These are phyloP conservation scores for Cordyceps tenuipes DNA, from an alignment of 2,329 filamentous ascomycete species.

Conservation along the genomic window DNA sequence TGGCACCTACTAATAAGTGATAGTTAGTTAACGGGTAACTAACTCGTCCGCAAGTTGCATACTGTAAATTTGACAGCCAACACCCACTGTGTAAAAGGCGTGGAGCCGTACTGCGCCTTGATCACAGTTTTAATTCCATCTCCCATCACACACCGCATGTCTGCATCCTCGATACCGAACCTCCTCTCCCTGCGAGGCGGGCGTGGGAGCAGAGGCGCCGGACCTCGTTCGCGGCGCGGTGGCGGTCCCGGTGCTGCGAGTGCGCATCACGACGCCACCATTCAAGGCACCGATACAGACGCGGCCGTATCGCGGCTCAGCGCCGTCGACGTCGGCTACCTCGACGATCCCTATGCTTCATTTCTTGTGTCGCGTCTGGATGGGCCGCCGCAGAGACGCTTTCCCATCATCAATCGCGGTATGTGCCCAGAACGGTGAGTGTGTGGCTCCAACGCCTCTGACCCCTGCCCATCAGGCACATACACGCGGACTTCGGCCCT, in stretches of 20 bases:
- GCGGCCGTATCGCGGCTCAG: slow-evolving; percentile 83
- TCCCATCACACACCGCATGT: slow-evolving; percentile 41
- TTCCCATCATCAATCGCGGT: slow-evolving; percentile 95
- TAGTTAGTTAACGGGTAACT: no score
- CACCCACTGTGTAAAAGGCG: not conserved
- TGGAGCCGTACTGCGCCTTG: not conserved
- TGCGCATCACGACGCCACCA: slow-evolving; percentile 56
- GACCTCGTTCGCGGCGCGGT: slow-evolving; percentile 26
- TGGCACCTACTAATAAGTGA: no score
- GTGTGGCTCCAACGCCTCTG: not conserved
- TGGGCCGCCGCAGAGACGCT: slow-evolving; percentile 49
- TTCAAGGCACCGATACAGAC: slow-evolving; percentile 88
- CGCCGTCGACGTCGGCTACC: slow-evolving; percentile 76
- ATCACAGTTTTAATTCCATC: not conserved
- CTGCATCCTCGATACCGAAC: slow-evolving; percentile 70
- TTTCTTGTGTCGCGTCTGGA: slow-evolving; percentile 51
- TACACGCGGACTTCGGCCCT: slow-evolving; percentile 82
- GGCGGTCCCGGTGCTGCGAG: slow-evolving; percentile 22
- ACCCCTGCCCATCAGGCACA: slow-evolving; percentile 52
- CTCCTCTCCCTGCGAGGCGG: slow-evolving; percentile 50
- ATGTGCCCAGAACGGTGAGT: slow-evolving; percentile 18
- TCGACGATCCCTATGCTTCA: slow-evolving; percentile 70
- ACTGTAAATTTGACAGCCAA: not conserved
- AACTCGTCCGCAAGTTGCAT: no score
- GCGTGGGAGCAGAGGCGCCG: slow-evolving; percentile 32